These are phyloP conservation scores for Clarkia xantiana DNA, from an alignment of 345 rosid genomes.

Conservation along the genomic window DNA sequence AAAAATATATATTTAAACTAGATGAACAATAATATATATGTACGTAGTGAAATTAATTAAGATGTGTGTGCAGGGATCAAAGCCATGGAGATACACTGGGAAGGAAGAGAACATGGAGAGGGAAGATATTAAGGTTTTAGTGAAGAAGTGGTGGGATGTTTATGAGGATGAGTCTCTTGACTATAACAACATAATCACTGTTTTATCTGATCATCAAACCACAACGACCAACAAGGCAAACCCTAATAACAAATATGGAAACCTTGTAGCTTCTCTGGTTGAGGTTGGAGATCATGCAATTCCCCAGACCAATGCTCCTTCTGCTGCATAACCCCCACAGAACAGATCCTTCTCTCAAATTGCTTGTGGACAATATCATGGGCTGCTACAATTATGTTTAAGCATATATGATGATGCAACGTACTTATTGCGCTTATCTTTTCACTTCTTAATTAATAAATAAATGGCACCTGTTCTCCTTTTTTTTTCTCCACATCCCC, in stretches of 20 bases:
- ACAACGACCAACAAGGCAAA: not conserved
- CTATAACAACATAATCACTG: slow-evolving; percentile 13
- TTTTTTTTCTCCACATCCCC: too few relatives aligned
- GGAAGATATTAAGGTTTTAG: slow-evolving; percentile 30
- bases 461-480: too few relatives aligned
- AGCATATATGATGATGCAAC: too few relatives aligned
- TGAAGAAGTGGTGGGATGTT: slow-evolving; percentile 38
- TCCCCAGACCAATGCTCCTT: slow-evolving; percentile 1
- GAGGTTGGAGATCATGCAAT: not conserved
- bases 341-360: not conserved
- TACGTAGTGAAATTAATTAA: not conserved
- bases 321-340: not conserved
- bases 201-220: too few relatives aligned
- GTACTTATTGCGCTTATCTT: too few relatives aligned
- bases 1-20: too few relatives aligned
- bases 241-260: not conserved
- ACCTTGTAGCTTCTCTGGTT: not conserved
- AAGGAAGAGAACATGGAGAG: slow-evolving; percentile 35
- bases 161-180: slow-evolving; percentile 33
- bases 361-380: too few relatives aligned
- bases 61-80: slow-evolving; percentile 25
- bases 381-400: too few relatives aligned
- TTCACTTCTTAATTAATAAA: too few relatives aligned
- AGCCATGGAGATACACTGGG: slow-evolving; percentile 51
- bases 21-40: not conserved